A percentile compares a stretch with the other conserved stretches of the same genome.
Evolutionary conservation across 495 filamentous ascomycete genomes (phyloP).

Genomic region (Aspergillus ellipticus): DNA sequence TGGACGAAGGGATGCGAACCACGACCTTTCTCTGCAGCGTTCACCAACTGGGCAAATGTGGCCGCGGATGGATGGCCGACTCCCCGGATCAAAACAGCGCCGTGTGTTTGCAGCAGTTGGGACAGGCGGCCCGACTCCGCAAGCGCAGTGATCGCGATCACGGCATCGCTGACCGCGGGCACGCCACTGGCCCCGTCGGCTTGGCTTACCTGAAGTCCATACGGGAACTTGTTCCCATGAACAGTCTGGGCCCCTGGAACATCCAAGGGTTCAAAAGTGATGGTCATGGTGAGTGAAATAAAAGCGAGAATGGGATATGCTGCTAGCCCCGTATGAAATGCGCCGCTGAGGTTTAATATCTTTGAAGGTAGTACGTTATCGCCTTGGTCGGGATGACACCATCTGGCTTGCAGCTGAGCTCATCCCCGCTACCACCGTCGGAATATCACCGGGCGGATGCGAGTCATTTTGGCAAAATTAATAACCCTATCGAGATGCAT

Average conservation of each 20-base stretch:
- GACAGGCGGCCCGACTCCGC: neutral
- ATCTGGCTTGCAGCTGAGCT: neutral
- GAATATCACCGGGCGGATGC: neutral
- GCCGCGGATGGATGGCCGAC: constrained; percentile 1
- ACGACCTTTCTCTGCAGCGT: neutral
- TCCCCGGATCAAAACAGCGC: neutral
- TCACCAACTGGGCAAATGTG: neutral
- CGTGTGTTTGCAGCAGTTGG: neutral
- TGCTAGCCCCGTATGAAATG: no score
- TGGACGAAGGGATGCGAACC: neutral
- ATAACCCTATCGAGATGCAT: no score
- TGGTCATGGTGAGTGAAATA: neutral
- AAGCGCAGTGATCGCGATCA: neutral
- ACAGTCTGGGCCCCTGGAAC: neutral
- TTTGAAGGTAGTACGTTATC: neutral
- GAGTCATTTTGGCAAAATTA: neutral
- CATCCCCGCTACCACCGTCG: neutral
- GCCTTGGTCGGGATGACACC: neutral
- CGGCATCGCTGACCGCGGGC: neutral
- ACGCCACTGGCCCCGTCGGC: neutral
- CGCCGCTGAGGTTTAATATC: neutral
- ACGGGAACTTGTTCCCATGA: neutral
- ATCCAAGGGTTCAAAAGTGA: neutral
- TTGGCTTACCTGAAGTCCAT: neutral
- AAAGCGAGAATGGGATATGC: neutral